These are phyloP conservation scores for Canavalia gladiata DNA, from an alignment of 306 rosid genomes.

Conservation along the genomic window DNA sequence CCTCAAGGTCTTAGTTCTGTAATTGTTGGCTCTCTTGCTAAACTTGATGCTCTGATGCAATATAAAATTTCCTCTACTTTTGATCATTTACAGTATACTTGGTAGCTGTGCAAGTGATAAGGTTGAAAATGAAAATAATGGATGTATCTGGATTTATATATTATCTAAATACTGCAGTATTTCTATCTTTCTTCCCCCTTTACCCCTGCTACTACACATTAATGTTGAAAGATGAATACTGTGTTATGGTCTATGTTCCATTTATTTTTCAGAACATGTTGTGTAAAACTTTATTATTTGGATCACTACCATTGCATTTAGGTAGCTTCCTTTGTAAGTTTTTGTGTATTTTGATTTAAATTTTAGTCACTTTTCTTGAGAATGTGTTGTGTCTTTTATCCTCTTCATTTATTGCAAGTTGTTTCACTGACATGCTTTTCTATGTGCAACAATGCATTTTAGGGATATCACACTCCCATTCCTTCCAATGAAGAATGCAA, in stretches of 20 bases:
- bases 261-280: conserved; percentile 20
- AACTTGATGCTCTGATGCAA: conserved; percentile 18
- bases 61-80: conserved; percentile 12
- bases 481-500: conserved; percentile 41
- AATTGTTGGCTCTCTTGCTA: conserved; percentile 19
- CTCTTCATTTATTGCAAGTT: conserved; percentile 16
- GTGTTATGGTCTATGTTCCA: background rate
- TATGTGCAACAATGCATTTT: conserved; percentile 44
- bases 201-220: background rate
- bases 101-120: conserved; percentile 34
- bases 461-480: conserved; percentile 54
- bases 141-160: conserved; percentile 33
- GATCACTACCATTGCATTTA: background rate
- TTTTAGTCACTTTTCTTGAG: conserved; percentile 27
- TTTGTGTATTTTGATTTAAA: conserved; percentile 16
- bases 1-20: conserved; percentile 8
- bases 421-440: conserved; percentile 43
- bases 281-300: background rate
- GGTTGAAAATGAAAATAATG: conserved; percentile 25
- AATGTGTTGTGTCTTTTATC: conserved; percentile 12
- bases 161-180: conserved; percentile 1
- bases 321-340: conserved; percentile 6
- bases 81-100: background rate
- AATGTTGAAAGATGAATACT: conserved; percentile 9
- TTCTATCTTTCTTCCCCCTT: conserved; percentile 4